Conservation (phyloP, 1,284 basidiomycete species). For the Heterobasidion parviporum region DNA sequence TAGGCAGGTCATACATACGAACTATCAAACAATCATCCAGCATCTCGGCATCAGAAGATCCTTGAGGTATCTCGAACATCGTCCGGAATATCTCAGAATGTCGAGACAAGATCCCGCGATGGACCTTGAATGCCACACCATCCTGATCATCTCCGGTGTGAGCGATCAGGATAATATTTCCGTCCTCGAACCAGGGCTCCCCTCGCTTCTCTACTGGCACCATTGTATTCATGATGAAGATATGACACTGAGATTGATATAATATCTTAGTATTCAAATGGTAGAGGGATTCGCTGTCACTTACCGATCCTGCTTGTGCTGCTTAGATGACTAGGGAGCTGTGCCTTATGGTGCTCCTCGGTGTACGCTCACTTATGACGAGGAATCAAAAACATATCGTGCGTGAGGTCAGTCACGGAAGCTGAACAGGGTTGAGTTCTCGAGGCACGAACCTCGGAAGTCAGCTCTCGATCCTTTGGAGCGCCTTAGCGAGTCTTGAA, state of each 20-base stretch:
- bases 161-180: slow-evolving; percentile 43
- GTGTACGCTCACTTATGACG: no score
- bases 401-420: no score
- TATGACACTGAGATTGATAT: not conserved
- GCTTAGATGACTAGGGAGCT: no score
- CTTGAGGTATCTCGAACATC: slow-evolving; percentile 48
- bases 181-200: slow-evolving; percentile 53
- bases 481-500: no score
- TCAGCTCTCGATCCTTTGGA: no score
- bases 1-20: slow-evolving; percentile 42
- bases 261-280: no score
- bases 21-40: slow-evolving; percentile 43
- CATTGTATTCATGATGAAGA: not conserved
- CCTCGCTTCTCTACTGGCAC: slow-evolving; percentile 16
- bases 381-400: no score
- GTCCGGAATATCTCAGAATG: slow-evolving; percentile 53
- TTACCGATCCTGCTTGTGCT: no score
- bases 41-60: slow-evolving; percentile 23
- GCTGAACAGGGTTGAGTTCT: no score
- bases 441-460: no score
- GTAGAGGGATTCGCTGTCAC: no score
- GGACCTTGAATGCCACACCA: slow-evolving; percentile 42
- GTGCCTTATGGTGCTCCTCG: no score
- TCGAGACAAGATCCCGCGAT: slow-evolving; percentile 47
- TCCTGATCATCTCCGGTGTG: slow-evolving; percentile 19